Base-by-base conservation (phyloP, 345 rosid genomes). In the Ceriops zippeliana region DNA sequence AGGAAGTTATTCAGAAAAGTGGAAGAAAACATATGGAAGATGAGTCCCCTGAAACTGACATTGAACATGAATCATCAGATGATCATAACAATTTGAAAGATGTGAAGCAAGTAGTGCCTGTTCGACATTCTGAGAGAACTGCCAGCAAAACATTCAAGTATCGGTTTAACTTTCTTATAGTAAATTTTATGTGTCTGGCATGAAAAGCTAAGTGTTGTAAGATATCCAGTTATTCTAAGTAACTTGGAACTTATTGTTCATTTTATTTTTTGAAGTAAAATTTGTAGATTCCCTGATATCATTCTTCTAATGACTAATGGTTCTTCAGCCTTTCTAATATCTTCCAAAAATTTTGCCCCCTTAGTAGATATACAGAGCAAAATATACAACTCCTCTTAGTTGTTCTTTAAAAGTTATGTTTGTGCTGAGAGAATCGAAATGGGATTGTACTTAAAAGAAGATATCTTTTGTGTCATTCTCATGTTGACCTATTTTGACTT, bases 131-230 rank as follows among this genome's bases (percentile, higher is more conserved):
- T 58, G 82, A 73, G 74, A 83, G 98, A 83, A 89, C 73, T 47
- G 81, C 90, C 61, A 84, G 93, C 9, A 93, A 84, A 83, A 88
- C 67, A 67, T 85, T 87, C 77, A 90, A 82, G 96, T 88, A 78
- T 52, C 68, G 2, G 32, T 58, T 83, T 53, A 10, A 34, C 57
- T 67, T 74, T 83, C 52, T 53, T 65, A 56, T 71, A 57, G 52
- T 35, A 26, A 42, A 22, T 24, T 24, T 51, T 63, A 10, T 42
- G 57, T 54, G 24, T 34, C 60, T 61, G 21, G 46, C 30, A 10
- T 37, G 3, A 65, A 75, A 47, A 70, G 57, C 52, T 37, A 32
- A 61, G 69, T 58, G 58, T 52, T 70, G 47, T 51, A n/a, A 21
- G 15, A 31, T 61, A 21, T 21, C 17, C 17, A 13, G 16, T 42